A percentile compares a stretch with the other conserved stretches of the same genome.
These are phyloP conservation scores for Dichotomopilus funicola DNA, from an alignment of 2,329 filamentous ascomycete genomes.

Conservation along the genomic window DNA sequence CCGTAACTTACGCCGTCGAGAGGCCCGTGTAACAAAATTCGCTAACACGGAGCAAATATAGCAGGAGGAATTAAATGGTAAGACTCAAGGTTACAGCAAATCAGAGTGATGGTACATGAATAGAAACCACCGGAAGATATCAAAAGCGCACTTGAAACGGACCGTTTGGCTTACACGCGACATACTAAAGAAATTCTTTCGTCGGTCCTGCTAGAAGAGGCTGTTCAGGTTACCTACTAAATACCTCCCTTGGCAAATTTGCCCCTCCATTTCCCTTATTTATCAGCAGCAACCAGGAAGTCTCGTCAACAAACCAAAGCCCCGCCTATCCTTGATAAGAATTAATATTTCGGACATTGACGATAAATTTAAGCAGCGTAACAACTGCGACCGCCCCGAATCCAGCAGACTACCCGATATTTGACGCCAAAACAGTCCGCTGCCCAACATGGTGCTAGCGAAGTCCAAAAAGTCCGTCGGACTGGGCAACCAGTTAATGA, in stretches of 20 bases:
- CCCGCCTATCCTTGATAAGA: not conserved
- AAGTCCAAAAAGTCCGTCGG: conserved; percentile 95
- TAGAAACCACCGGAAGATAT: too few species aligned
- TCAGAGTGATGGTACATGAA: too few species aligned
- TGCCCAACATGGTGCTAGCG: conserved; percentile 52
- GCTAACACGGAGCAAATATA: too few species aligned
- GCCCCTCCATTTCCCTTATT: conserved; percentile 43
- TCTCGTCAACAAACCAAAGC: conserved; percentile 12
- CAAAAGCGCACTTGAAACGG: too few species aligned
- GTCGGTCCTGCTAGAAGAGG: not conserved
- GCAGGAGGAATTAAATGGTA: too few species aligned
- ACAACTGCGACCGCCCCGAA: not conserved
- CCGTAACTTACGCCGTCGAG: too few species aligned
- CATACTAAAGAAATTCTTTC: not conserved
- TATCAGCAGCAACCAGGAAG: conserved; percentile 20
- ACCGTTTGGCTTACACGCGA: too few species aligned
- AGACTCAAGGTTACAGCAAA: too few species aligned
- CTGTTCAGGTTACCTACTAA: not conserved
- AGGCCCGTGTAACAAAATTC: too few species aligned
- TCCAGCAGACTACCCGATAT: not conserved
- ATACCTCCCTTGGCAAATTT: conserved; percentile 30
- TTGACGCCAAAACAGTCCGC: not conserved
- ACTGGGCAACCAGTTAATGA: conserved; percentile 96
- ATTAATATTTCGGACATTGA: not conserved
- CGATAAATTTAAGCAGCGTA: not conserved